Conservation (phyloP, 768 basidiomycete genomes). For the Boletus pseudopeckii region DNA sequence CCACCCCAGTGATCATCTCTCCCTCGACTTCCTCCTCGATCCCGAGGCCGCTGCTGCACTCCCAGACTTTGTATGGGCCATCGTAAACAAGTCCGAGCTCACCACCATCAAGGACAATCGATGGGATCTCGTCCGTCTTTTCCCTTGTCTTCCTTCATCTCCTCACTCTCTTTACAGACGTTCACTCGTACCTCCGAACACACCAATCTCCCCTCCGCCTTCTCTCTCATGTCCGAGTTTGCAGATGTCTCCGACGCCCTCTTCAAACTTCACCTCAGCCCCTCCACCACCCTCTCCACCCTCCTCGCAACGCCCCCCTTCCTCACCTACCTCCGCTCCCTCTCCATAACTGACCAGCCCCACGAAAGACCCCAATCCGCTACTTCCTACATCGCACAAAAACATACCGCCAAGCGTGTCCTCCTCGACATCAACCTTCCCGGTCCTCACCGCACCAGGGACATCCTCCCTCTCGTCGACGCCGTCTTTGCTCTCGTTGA, state of each 20-base stretch:
- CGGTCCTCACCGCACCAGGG: slow-evolving; percentile 42
- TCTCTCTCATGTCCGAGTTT: slow-evolving; percentile 84
- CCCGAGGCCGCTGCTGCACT: slow-evolving; percentile 36
- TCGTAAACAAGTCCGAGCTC: slow-evolving; percentile 80
- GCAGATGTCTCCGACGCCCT: slow-evolving; percentile 81
- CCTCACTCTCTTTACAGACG: slow-evolving; percentile 46
- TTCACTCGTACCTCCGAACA: slow-evolving; percentile 79
- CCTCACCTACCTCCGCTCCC: slow-evolving; percentile 77
- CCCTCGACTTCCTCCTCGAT: slow-evolving; percentile 76
- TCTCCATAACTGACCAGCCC: slow-evolving; percentile 89
- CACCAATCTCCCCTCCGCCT: slow-evolving; percentile 51
- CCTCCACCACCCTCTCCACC: slow-evolving; percentile 48
- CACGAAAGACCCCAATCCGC: slow-evolving; percentile 59
- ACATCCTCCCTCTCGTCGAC: slow-evolving; percentile 54
- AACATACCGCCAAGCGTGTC: slow-evolving; percentile 62
- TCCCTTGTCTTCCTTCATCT: not conserved
- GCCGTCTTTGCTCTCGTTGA: slow-evolving; percentile 78
- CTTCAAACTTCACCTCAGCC: slow-evolving; percentile 46
- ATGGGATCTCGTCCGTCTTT: slow-evolving; percentile 80
- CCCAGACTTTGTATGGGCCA: slow-evolving; percentile 76
- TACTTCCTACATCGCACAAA: slow-evolving; percentile 41
- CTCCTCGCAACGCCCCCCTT: slow-evolving; percentile 63
- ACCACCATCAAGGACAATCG: slow-evolving; percentile 61
- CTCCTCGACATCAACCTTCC: slow-evolving; percentile 65
- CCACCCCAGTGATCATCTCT: slow-evolving; percentile 60